A percentile compares a stretch with the other conserved stretches of the same genome.
These are phyloP conservation scores for Tephrocybe sp. DNA, from an alignment of 768 basidiomycete species.

Conservation along the genomic window DNA sequence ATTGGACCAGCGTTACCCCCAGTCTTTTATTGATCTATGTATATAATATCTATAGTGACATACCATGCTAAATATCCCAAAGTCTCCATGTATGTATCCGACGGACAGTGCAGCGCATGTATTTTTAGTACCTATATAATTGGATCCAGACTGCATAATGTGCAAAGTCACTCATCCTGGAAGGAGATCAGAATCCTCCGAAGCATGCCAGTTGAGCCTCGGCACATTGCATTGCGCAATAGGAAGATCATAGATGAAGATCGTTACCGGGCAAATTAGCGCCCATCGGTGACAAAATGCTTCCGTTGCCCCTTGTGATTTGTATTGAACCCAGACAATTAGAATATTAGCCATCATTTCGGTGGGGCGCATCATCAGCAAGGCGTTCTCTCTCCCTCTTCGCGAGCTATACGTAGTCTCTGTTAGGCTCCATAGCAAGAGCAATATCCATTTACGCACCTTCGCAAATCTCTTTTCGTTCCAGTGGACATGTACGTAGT, in stretches of 20 bases:
- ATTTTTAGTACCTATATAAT: constrained; percentile 5
- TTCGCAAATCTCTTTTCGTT: constrained; percentile 37
- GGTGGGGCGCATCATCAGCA: not conserved
- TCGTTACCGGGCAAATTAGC: not conserved
- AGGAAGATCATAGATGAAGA: not conserved
- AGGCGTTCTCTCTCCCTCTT: constrained; percentile 1
- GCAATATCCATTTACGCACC: constrained; percentile 21
- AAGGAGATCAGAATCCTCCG: not conserved
- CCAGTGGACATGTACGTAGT: constrained; percentile 72
- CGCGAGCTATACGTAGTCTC: constrained; percentile 4
- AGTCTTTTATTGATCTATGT: too few relatives aligned
- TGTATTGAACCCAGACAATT: too few relatives aligned
- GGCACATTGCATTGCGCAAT: not conserved
- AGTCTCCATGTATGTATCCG: too few relatives aligned
- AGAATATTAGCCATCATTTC: too few relatives aligned
- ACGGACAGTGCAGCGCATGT: too few relatives aligned
- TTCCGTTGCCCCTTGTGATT: too few relatives aligned
- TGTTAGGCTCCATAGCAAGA: not conserved
- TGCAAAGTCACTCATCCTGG: too few relatives aligned
- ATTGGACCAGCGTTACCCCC: too few relatives aligned
- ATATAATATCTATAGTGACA: not conserved
- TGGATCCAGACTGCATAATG: not conserved
- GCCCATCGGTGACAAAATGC: not conserved
- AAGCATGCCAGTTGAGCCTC: not conserved
- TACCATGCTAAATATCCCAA: too few relatives aligned